A percentile compares a stretch with the other conserved stretches of the same genome.
phyloP scores from a whole-genome alignment of 2,329 filamentous ascomycete genomes.

The Ambrosiella cleistominuta region DNA sequence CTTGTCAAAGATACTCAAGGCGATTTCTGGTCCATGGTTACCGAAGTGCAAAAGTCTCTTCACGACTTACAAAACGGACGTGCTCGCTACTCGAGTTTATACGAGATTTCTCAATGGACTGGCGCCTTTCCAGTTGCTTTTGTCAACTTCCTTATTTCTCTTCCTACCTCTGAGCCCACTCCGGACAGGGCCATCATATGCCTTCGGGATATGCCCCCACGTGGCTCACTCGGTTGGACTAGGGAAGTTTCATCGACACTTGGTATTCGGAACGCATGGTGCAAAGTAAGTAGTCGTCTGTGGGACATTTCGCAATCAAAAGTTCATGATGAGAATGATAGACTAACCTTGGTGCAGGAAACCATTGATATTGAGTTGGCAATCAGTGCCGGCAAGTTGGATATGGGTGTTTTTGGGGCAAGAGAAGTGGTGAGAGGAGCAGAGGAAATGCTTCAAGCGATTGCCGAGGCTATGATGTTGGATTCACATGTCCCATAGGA shows the following conservation, averaged over 20 bases:
- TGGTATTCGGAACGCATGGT: not conserved
- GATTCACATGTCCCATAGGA: not conserved
- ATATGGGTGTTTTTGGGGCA: slow-evolving; percentile 8
- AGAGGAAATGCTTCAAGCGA: not conserved
- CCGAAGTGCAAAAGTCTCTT: slow-evolving; percentile 2
- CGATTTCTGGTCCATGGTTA: not conserved
- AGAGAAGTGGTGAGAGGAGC: not conserved
- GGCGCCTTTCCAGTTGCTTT: not conserved
- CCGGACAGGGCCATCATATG: not conserved
- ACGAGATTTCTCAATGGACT: slow-evolving; percentile 7
- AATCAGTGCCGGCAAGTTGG: not conserved
- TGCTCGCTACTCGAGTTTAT: not conserved
- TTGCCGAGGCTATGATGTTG: not conserved
- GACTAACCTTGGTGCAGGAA: slow-evolving; percentile 3
- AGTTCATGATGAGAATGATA: not conserved
- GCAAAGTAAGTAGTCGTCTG: not conserved
- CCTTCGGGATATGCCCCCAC: no score
- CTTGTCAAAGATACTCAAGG: slow-evolving; percentile 25
- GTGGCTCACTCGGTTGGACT: not conserved
- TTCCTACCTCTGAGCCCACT: not conserved
- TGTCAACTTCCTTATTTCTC: slow-evolving; percentile 5
- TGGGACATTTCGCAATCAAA: not conserved
- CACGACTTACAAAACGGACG: not conserved
- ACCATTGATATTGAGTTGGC: slow-evolving; percentile 10
- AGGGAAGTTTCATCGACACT: not conserved